Evolutionary conservation across 371 early-diverging fungal species (phyloP), one percentile per base, ranked within the genome.

Genomic region (Chytridium lagenaria): DNA sequence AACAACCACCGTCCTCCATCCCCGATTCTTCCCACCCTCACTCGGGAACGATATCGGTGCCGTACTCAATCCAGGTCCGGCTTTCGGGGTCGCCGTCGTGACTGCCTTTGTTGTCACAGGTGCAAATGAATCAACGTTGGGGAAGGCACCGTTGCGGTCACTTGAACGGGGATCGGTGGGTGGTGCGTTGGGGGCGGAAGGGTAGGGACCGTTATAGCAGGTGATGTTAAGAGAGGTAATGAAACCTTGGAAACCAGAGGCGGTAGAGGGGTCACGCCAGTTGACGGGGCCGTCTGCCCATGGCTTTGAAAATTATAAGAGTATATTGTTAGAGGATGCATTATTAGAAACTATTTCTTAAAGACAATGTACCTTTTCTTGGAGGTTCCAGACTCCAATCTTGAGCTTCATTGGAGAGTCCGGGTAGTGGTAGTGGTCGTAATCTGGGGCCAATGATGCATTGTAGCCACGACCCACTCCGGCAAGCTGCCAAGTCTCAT

Each of bases 351-450:
- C n/a, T n/a, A n/a, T n/a, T n/a, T n/a, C n/a, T n/a, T n/a, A n/a
- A n/a, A 19, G 55, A 55, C 55, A 55, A 10, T 55, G 5, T 44
- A 61, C 49, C 37, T 39, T 39, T 23, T 31, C 57, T 34, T 70
- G 52, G 40, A 28, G 26, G 37, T 69, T 70, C 75, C 75, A 74
- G 28, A 74, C 66, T 15, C 70, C 69, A 31, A 74, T 2, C 34
- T 57, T 64, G 57, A 74, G 39, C 23, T 44, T 36, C 36, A 69
- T 26, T 1, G 75, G 75, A 16, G 75, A 66, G 65, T 65, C 37
- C 26, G 75, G 75, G 75, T 70, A 74, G 51, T 74, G 75, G 59
- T 70, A 74, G 66, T 74, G 74, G 37, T 68, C 69, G 23, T 68
- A 31, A n/a, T n/a, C n/a, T n/a, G n/a, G n/a, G 2, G 40, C 12